Percentiles rank a stretch among this genome's conserved stretches.
phyloP scores from a whole-genome alignment of 768 basidiomycete genomes.

The Trametopsis cervina region DNA sequence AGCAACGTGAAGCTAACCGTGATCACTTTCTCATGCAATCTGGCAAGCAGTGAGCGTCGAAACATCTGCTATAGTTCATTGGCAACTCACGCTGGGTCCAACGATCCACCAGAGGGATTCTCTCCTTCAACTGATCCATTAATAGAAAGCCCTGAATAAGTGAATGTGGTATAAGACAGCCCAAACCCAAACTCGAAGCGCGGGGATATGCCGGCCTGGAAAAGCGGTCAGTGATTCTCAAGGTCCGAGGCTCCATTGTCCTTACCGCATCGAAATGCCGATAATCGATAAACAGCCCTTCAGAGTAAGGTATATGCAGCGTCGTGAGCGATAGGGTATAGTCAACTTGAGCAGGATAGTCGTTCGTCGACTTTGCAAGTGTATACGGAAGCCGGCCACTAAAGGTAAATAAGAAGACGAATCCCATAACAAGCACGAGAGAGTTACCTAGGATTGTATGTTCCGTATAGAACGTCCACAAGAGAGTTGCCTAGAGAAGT shows the following conservation, averaged over 20 bases:
- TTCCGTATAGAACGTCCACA: conserved; percentile 71
- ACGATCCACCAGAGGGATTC: conserved; percentile 38
- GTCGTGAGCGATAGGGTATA: conserved; percentile 24
- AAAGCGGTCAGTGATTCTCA: too few species aligned
- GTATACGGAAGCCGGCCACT: conserved; percentile 64
- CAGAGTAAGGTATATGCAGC: conserved; percentile 54
- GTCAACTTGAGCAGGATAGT: conserved; percentile 42
- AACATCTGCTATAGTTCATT: not conserved
- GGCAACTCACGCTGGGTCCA: conserved; percentile 36
- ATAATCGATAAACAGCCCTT: conserved; percentile 34
- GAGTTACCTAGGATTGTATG: conserved; percentile 54
- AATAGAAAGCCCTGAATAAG: conserved; percentile 42
- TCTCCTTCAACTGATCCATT: conserved; percentile 28
- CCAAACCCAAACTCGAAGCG: conserved; percentile 69
- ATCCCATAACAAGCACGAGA: not conserved
- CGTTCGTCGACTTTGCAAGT: conserved; percentile 51
- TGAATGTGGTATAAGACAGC: conserved; percentile 66
- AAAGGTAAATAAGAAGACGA: too few species aligned
- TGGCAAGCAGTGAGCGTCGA: conserved; percentile 14
- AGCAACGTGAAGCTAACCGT: conserved; percentile 44
- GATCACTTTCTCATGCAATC: conserved; percentile 46
- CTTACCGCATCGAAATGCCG: conserved; percentile 32
- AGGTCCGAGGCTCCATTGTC: not conserved
- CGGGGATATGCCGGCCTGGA: conserved; percentile 35
- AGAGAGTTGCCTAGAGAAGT: conserved; percentile 51